Percentiles rank a stretch among this genome's conserved stretches.
phyloP scores from a whole-genome alignment of 2,329 filamentous ascomycete genomes.

The Helminthosporium solani region DNA sequence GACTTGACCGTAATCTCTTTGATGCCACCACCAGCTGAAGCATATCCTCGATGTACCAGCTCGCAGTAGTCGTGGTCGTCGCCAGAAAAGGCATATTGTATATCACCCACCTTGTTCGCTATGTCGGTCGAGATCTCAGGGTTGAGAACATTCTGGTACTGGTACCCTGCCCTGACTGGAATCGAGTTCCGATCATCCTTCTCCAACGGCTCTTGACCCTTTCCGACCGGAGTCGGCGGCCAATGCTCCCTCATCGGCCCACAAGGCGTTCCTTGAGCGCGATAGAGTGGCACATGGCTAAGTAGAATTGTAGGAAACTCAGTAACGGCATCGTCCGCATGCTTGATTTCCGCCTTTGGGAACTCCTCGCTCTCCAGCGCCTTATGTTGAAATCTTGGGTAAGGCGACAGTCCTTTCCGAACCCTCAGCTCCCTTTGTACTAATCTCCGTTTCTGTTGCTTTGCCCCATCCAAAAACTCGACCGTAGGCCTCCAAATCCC shows the following conservation, averaged over 20 bases:
- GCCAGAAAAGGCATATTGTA: constrained; percentile 85
- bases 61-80: constrained; percentile 99
- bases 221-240: constrained; percentile 66
- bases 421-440: constrained; percentile 68
- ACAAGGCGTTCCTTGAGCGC: constrained; percentile 79
- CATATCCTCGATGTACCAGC: constrained; percentile 70
- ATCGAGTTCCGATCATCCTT: constrained; percentile 76
- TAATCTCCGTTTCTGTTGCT: constrained; percentile 64
- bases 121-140: constrained; percentile 74
- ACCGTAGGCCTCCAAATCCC: constrained; percentile 73
- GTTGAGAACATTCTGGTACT: constrained; percentile 93
- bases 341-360: constrained; percentile 30
- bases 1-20: constrained; percentile 93
- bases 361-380: constrained; percentile 59
- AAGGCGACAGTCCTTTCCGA: constrained; percentile 61
- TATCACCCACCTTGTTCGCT: constrained; percentile 74
- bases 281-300: constrained; percentile 87
- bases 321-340: constrained; percentile 45
- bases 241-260: constrained; percentile 82
- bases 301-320: constrained; percentile 86
- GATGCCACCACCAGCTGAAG: constrained; percentile 57
- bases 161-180: constrained; percentile 75
- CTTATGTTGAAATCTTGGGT: constrained; percentile 58
- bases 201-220: constrained; percentile 57
- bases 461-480: constrained; percentile 71